Evolutionary conservation across 2,329 filamentous ascomycete species (phyloP), one percentile per base, ranked within the genome.

Genomic region (Raffaelea ambrosiae): DNA sequence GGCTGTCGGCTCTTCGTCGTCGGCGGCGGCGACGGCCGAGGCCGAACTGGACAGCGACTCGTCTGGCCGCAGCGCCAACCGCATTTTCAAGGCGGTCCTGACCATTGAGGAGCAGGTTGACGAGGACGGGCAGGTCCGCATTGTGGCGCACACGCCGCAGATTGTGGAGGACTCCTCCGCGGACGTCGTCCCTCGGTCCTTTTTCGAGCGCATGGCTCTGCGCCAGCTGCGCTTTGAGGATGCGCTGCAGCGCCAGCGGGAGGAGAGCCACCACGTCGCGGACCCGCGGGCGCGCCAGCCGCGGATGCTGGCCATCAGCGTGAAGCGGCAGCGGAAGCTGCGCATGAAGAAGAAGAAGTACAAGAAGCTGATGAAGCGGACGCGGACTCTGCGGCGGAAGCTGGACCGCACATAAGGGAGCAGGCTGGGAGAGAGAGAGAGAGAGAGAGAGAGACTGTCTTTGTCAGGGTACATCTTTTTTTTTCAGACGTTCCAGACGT

Each of bases 311-410:
- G 79, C 88, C 54, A 88, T 98, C 63, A 95, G 88, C 62, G 91
- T 96, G 58, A 89, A 84, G 75, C 79, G 93, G 66, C 88, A 95
- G 69, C 77, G 89, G 63, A 94, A 93, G 72, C 72, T 96, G 62
- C 95, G 89, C 81, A 98, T 98, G 90, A 98, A 98, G 86, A 98
- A 97, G 81, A 91, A 97, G 79, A 98, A 98, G 83, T 95, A 95
- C 70, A 97, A 96, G 89, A 98, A 98, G 81, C 74, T 97, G 57
- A 89, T 95, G 86, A 87, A 85, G 76, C 79, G 82, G 68, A 96
- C 91, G 61, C 81, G 91, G 65, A 91, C 88, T 64, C 67, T 89
- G 72, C 84, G 91, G 63, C 82, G 89, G 63, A 95, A 90, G 73
- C 73, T 93, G 20, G 54, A 58, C 45, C 50, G 53, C 23, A 53